Conservation (phyloP, 1,284 basidiomycete species). For the Gymnopus androsaceus region DNA sequence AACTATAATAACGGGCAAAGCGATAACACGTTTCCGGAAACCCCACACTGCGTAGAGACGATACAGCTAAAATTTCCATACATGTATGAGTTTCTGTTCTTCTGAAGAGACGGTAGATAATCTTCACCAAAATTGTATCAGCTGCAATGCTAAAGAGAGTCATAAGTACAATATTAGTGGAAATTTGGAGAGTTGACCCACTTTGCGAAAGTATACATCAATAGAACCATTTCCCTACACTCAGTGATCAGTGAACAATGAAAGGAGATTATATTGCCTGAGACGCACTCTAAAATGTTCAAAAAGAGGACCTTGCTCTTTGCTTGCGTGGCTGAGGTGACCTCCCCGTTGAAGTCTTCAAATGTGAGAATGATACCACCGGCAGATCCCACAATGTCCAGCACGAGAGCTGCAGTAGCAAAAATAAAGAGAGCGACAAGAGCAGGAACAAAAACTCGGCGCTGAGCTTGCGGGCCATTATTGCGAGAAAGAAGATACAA, state of each 20-base stretch:
- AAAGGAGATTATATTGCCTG: neutral
- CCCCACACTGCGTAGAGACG: slow-evolving; percentile 5
- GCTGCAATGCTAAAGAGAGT: slow-evolving; percentile 1
- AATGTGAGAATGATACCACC: neutral
- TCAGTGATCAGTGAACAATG: neutral
- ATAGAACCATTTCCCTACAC: neutral
- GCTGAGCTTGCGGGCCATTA: neutral
- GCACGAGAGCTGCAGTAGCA: neutral
- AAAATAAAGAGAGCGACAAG: neutral
- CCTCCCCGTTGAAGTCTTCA: neutral
- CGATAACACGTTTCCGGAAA: neutral
- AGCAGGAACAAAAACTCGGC: neutral
- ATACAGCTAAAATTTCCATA: neutral
- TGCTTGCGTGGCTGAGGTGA: neutral
- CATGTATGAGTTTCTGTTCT: neutral
- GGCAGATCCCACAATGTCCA: neutral
- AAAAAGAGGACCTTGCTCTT: neutral
- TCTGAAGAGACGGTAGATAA: neutral
- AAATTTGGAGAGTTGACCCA: neutral
- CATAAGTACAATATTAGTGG: neutral
- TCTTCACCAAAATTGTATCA: neutral
- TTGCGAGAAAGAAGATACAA: neutral
- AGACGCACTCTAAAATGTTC: neutral
- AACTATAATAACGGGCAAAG: neutral
- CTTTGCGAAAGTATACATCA: slow-evolving; percentile 1